phyloP scores from a whole-genome alignment of 106 monocot species.

The Triglochin maritima region DNA sequence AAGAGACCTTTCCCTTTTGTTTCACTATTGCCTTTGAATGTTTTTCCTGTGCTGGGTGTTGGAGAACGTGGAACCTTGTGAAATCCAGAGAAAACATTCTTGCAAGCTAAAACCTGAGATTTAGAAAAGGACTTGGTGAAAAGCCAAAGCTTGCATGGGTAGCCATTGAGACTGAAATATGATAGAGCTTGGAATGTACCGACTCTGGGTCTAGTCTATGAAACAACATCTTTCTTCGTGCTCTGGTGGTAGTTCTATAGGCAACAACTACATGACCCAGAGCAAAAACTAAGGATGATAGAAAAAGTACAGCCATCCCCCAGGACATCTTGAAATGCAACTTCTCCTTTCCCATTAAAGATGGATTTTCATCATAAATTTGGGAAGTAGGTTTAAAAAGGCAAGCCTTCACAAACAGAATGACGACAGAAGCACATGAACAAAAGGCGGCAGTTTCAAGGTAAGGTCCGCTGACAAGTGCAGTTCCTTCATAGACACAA shows the following conservation, averaged over 20 bases:
- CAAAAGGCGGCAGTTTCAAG: constrained; percentile 52
- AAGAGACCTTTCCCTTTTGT: constrained; percentile 18
- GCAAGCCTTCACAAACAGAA: constrained; percentile 49
- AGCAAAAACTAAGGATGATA: constrained; percentile 70
- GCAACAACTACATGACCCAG: constrained; percentile 72
- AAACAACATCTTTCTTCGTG: constrained; percentile 55
- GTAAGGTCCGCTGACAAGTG: constrained; percentile 46
- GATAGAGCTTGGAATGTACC: constrained; percentile 22
- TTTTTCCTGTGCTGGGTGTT: constrained; percentile 31
- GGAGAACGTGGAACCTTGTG: constrained; percentile 42
- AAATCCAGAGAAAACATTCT: constrained; percentile 19
- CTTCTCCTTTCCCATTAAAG: constrained; percentile 25
- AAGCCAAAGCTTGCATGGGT: too few relatives aligned
- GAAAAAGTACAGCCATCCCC: constrained; percentile 65
- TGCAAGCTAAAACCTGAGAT: constrained; percentile 46
- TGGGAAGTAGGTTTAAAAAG: constrained; percentile 32
- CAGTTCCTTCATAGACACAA: constrained; percentile 39
- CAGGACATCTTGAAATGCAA: constrained; percentile 40
- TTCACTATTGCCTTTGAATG: constrained; percentile 42
- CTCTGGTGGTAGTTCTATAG: constrained; percentile 64
- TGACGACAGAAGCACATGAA: constrained; percentile 38
- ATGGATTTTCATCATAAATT: constrained; percentile 21
- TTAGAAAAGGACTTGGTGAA: too few relatives aligned
- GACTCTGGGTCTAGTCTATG: constrained; percentile 55
- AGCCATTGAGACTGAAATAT: too few relatives aligned